Evolutionary conservation across 139 green algal genomes (phyloP).

Genomic region (Micractinium sp.): DNA sequence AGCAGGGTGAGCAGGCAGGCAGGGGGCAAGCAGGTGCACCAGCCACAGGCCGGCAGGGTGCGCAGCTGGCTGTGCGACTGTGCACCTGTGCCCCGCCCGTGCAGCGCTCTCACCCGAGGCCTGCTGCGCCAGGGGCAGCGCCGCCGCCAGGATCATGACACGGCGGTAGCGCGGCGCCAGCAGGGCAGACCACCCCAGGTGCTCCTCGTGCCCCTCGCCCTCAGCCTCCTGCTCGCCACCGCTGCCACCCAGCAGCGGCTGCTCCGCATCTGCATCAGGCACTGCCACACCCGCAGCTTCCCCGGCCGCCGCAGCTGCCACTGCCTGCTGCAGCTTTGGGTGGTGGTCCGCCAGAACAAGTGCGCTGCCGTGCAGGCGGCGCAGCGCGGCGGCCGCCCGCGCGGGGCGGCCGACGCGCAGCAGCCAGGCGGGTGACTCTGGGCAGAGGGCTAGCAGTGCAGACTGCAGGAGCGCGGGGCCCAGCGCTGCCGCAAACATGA

Average conservation of each 20-base stretch:
- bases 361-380: constrained; percentile 27
- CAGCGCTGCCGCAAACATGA: constrained; percentile 65
- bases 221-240: background rate
- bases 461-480: constrained; percentile 65
- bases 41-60: no score
- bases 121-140: constrained; percentile 80
- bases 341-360: constrained; percentile 7
- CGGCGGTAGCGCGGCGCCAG: constrained; percentile 51
- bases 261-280: background rate
- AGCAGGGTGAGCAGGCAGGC: no score
- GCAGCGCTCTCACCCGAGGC: constrained; percentile 48
- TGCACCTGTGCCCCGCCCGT: no score
- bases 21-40: no score
- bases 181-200: constrained; percentile 42
- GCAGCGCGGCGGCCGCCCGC: constrained; percentile 17
- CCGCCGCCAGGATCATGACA: constrained; percentile 65
- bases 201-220: background rate
- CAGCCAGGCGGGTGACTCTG: constrained; percentile 81
- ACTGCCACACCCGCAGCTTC: no score
- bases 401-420: constrained; percentile 42
- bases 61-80: no score
- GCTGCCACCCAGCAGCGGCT: constrained; percentile 18
- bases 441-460: constrained; percentile 51
- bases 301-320: background rate
- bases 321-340: constrained; percentile 13